phyloP scores from a whole-genome alignment of 2,329 filamentous ascomycete species.

The Diplodia seriata region DNA sequence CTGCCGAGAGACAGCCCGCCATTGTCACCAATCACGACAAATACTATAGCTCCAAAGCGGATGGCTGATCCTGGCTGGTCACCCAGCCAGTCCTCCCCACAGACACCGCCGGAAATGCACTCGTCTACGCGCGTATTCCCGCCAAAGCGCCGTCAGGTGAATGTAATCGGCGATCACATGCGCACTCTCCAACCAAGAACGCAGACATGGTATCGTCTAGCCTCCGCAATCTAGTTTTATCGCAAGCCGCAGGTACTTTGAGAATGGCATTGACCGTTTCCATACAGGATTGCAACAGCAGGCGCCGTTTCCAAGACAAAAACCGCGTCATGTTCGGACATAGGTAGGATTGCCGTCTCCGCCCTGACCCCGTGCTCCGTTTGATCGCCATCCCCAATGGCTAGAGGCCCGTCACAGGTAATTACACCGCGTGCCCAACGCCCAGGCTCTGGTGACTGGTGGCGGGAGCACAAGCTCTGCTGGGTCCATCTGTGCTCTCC shows the following conservation, averaged over 20 bases:
- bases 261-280: background rate
- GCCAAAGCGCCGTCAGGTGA: constrained; percentile 1
- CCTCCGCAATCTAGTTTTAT: background rate
- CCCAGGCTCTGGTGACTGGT: constrained; percentile 4
- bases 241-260: background rate
- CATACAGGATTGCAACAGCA: background rate
- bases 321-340: constrained; percentile 19
- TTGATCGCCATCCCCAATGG: constrained; percentile 18
- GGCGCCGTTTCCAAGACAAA: constrained; percentile 5
- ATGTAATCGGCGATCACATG: constrained; percentile 3
- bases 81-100: constrained; percentile 17
- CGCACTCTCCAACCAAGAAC: background rate
- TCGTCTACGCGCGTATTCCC: constrained; percentile 20
- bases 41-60: constrained; percentile 3
- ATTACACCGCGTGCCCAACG: background rate
- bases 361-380: constrained; percentile 16
- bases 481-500: constrained; percentile 3
- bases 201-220: background rate
- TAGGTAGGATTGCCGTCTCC: background rate
- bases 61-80: constrained; percentile 6
- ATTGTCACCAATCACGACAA: constrained; percentile 9
- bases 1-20: constrained; percentile 16
- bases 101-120: constrained; percentile 6
- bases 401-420: background rate
- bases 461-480: constrained; percentile 9